Base-by-base conservation (phyloP, 2,329 filamentous ascomycete genomes). In the Knoxdaviesia capensis region DNA sequence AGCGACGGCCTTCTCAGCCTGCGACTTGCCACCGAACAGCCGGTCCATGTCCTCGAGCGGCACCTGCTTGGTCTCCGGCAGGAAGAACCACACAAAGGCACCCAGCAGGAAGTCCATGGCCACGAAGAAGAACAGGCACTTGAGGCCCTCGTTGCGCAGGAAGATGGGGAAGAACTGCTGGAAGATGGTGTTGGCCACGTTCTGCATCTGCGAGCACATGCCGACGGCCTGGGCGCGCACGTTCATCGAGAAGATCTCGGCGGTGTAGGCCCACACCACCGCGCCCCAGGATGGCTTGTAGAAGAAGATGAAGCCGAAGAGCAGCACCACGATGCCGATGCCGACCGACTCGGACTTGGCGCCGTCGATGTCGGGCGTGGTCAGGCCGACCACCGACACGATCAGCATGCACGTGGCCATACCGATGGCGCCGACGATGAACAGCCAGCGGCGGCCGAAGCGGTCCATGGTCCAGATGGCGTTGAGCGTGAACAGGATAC, bases 391-490 rank as follows among this genome's bases (percentile, higher is more conserved):
- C 28, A 59, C 49, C n/a, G 59, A 52, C 1, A 78, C 76, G 45
- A 77, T 69, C 44, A 83, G 60, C 76, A 84, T 83, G 60, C 76
- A 81, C 7, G 72, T 45, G 4, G 68, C 74, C 70, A 83, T 83
- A 34, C 78, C 78, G 38, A 76, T 57, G 36, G 69, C 77, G 51
- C 79, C 78, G 34, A 75, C 63, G 43, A 83, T 75, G 51, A 84
- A 67, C 44, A 83, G 61, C 62, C 77, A 76, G 50, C 77, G 77
- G 41, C 78, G 69, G 34, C 78, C 79, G 48, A 77, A 82, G 40
- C 77, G 68, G 54, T 83, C 78, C 33, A 80, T 74, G 5, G 76
- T 80, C 77, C 78, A 83, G 20, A 76, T 69, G 9, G 78, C 77
- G 49, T 81, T 82, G 38, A 82, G 63, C 0, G 78, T 83, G 58